phyloP scores from a whole-genome alignment of 345 rosid species.

The Rhodamnia argentea region DNA sequence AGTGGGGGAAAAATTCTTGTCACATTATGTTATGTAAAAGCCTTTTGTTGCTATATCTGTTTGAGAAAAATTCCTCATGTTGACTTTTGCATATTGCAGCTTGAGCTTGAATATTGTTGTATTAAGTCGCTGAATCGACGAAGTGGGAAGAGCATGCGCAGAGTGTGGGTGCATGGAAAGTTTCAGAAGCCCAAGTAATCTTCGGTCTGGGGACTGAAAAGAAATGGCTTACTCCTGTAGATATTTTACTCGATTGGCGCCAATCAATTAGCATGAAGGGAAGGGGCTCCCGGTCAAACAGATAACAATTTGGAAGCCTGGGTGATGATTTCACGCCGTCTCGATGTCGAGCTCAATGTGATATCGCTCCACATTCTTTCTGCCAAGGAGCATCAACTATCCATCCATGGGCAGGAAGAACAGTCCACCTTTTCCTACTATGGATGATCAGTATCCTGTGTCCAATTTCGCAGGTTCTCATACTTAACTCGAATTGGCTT shows the following conservation, averaged over 20 bases:
- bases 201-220: neutral
- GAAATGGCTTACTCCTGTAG: neutral
- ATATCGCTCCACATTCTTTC: neutral
- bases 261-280: neutral
- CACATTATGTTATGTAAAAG: neutral
- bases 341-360: neutral
- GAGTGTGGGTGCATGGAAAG: constrained; percentile 96
- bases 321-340: neutral
- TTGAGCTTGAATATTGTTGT: constrained; percentile 83
- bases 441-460: neutral
- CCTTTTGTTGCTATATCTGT: neutral
- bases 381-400: neutral
- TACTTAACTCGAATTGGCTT: neutral
- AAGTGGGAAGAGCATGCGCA: constrained; percentile 58
- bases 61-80: neutral
- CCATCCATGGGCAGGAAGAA: neutral
- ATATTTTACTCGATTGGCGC: fast-evolving
- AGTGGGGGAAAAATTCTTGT: neutral
- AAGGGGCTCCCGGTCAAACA: neutral
- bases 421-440: neutral
- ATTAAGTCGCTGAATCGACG: constrained; percentile 58
- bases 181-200: constrained; percentile 48
- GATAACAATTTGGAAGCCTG: neutral
- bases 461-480: neutral
- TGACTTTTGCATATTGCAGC: constrained; percentile 24